These are phyloP conservation scores for Hypoxylon sp. DNA, from an alignment of 2,329 filamentous ascomycete genomes.

Conservation along the genomic window DNA sequence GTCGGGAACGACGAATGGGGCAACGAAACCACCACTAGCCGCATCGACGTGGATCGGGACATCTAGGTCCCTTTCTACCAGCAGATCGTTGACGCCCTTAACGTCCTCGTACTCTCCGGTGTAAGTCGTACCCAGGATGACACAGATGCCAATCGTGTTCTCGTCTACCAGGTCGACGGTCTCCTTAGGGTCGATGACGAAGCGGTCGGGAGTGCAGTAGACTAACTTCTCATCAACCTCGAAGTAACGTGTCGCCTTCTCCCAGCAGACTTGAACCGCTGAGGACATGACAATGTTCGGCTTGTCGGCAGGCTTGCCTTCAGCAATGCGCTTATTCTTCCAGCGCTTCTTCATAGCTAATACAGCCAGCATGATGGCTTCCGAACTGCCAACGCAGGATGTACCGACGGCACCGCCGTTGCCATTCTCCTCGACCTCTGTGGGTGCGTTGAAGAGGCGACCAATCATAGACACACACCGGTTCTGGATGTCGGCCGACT, in stretches of 20 bases:
- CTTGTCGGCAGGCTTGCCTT: conserved; percentile 81
- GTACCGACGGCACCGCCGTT: conserved; percentile 80
- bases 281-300: conserved; percentile 97
- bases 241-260: conserved; percentile 90
- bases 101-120: conserved; percentile 96
- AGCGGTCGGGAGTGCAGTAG: conserved; percentile 71
- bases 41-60: conserved; percentile 94
- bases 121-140: conserved; percentile 92
- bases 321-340: conserved; percentile 86
- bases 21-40: conserved; percentile 91
- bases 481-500: conserved; percentile 88
- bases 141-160: conserved; percentile 89
- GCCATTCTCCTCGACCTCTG: conserved; percentile 59
- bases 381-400: conserved; percentile 88
- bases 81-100: conserved; percentile 89
- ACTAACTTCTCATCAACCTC: conserved; percentile 91
- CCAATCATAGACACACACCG: conserved; percentile 93
- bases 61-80: conserved; percentile 80
- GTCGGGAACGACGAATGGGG: conserved; percentile 86
- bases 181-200: conserved; percentile 72
- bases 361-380: conserved; percentile 85
- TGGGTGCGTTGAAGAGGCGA: conserved; percentile 85
- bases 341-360: conserved; percentile 96
- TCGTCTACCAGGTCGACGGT: conserved; percentile 72
- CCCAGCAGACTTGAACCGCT: conserved; percentile 97